Evolutionary conservation across 1,139 yeast species (phyloP), one percentile per base, ranked within the genome.

Genomic region (Debaryomyces singareniensis): DNA sequence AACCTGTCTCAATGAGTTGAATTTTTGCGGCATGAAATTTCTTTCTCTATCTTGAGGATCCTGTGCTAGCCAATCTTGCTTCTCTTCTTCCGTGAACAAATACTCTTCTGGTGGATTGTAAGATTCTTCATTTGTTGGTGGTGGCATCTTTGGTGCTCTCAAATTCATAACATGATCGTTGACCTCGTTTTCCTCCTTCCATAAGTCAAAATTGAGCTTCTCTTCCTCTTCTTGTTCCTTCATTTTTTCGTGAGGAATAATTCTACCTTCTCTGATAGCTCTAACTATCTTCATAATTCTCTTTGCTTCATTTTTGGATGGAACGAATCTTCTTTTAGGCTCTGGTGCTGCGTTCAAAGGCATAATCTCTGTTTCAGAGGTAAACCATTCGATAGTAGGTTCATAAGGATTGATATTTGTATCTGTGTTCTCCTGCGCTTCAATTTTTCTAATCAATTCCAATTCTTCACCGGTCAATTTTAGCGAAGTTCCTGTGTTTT

Each of bases 61-160:
- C 32, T 68, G 60, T 31, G 72, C 72, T 41, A 76, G 73, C 91
- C 94, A 85, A 43, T 71, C 67, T 40, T 78, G 70, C 39, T 63
- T 64, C 52, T 91, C 98, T 49, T 87, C 91, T 32, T 77, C 83
- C 10, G 77, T 78, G 38, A 85, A 63, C 43, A 91, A 59, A 50
- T 91, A 91, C 62, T 91, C 99, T 51, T 74, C 96, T 10, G 99
- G 99, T 27, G 99, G 99, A 51, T 91, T 91, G 58, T 91, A 91
- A 45, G 94, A 80, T 60, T 91, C 96, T 45, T 89, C 98, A 51
- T 93, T 78, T 1, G 96, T 86, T 37, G 99, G 99, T 27, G 97
- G 97, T 13, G 95, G 78, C 48, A 87, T 50, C 55, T 91, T 91
- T 24, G 99, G 98, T 13, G 98, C 98, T 51, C 96, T 76, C 44